A percentile compares a stretch with the other conserved stretches of the same genome.
Conservation (phyloP, 352 stramenopile genomes). For the Bremia lactucae region DNA sequence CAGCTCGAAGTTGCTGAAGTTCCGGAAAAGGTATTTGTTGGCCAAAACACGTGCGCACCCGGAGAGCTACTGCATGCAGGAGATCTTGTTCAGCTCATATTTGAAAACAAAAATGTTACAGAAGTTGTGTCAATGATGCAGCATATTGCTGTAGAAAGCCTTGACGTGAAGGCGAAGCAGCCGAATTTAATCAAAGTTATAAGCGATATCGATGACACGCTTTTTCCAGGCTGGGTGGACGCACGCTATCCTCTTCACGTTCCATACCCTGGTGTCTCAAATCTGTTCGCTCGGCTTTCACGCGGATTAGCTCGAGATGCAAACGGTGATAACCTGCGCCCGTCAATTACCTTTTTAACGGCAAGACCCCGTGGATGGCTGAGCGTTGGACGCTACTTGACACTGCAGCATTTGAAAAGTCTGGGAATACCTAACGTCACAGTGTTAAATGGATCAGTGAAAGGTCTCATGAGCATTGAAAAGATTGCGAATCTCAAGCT, state of each 20-base stretch:
- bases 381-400: constrained; percentile 68
- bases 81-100: constrained; percentile 71
- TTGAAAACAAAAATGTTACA: constrained; percentile 64
- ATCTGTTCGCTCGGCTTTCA: constrained; percentile 60
- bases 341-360: constrained; percentile 76
- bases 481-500: constrained; percentile 79
- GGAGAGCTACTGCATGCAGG: constrained; percentile 51
- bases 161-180: constrained; percentile 48
- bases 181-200: constrained; percentile 73
- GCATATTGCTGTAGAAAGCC: constrained; percentile 67
- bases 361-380: constrained; percentile 70
- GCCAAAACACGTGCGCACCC: constrained; percentile 3
- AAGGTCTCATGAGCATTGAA: constrained; percentile 70
- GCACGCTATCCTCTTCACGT: constrained; percentile 64
- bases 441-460: constrained; percentile 69
- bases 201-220: constrained; percentile 82
- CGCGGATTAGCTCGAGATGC: constrained; percentile 28
- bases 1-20: constrained; percentile 12
- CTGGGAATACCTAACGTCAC: constrained; percentile 64
- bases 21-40: constrained; percentile 5
- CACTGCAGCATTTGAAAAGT: constrained; percentile 66
- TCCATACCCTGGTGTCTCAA: constrained; percentile 66
- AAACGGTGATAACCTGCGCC: constrained; percentile 21
- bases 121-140: constrained; percentile 77
- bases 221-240: constrained; percentile 72